Evolutionary conservation across 2,329 filamentous ascomycete genomes (phyloP).

Genomic region (Fusarium liriodendri): DNA sequence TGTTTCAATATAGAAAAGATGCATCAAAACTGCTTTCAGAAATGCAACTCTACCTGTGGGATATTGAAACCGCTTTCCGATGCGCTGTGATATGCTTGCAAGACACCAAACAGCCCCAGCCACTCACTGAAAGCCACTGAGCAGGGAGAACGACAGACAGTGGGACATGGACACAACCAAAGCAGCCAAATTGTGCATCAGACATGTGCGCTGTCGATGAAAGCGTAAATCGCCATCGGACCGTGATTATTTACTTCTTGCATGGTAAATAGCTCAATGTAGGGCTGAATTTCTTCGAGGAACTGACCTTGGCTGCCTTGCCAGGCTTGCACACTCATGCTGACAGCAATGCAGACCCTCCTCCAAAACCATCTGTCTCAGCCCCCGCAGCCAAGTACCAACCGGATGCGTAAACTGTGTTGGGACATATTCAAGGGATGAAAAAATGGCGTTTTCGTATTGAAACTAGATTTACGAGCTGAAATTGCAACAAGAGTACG

Average conservation of each 20-base stretch:
- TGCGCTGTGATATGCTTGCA: not conserved
- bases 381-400: not conserved
- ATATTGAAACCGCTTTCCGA: not conserved
- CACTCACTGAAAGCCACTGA: not conserved
- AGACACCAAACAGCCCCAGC: not conserved
- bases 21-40: not conserved
- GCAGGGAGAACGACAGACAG: not conserved
- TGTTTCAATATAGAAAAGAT: not conserved
- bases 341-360: not conserved
- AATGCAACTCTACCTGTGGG: not conserved
- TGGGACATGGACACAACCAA: not conserved
- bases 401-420: not conserved
- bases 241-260: not conserved
- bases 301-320: not conserved
- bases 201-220: not conserved
- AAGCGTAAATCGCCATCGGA: not conserved
- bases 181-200: not conserved
- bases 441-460: not conserved
- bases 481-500: not conserved
- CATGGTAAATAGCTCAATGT: not conserved
- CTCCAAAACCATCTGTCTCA: not conserved
- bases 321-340: not conserved
- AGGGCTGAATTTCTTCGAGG: not conserved
- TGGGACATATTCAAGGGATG: not conserved
- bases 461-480: not conserved